Evolutionary conservation across 2,329 filamentous ascomycete genomes (phyloP), one percentile per base, ranked within the genome.

Genomic region (Neopestalotiopsis clavispora): DNA sequence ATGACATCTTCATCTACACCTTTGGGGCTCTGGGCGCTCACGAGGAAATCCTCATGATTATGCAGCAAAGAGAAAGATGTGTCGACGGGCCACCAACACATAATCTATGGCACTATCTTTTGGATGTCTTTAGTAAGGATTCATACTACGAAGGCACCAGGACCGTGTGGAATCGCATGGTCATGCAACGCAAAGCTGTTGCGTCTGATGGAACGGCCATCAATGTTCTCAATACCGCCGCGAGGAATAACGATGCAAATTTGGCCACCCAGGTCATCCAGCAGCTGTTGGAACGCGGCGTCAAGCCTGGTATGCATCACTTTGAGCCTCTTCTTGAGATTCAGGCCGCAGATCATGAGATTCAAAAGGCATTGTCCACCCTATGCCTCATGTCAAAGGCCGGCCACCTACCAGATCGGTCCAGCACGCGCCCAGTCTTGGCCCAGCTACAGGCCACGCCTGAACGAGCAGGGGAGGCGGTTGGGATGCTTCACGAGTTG

Each of bases 301-400:
- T 87, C 1, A 84, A 86, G 56, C 84, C 94, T 49, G 83, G 85
- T 9, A 80, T 86, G 5, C 85, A 92, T 71, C 94, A 98, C 77
- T 97, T 96, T 79, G 94, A 97, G 78, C 86, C 91, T 34, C 85
- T 98, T 34, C 83, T 95, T 6, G 90, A 93, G 68, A 87, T 92
- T 4, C 94, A 97, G 75, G 84, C 89, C 12, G 81, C 83, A 3
- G 75, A 78, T 3, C 84, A 85, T 1, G 89, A 96, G 71, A 75
- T 95, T 7, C 80, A 82, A 30, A 88, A 89, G 32, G 92, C 92
- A 0, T 84, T 97, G 45, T 87, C 88, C 56, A 85, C 92, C 1
- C 83, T 97, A 17, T 89, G 88, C 72, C 90, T 94, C 76, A 96
- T 97, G 91, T 81, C 87, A 28, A 85, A 88, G 69, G 87, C 90